Evolutionary conservation across 1,284 basidiomycete genomes (phyloP), one percentile per base, ranked within the genome.

Genomic region (Cystobasidium sp.): DNA sequence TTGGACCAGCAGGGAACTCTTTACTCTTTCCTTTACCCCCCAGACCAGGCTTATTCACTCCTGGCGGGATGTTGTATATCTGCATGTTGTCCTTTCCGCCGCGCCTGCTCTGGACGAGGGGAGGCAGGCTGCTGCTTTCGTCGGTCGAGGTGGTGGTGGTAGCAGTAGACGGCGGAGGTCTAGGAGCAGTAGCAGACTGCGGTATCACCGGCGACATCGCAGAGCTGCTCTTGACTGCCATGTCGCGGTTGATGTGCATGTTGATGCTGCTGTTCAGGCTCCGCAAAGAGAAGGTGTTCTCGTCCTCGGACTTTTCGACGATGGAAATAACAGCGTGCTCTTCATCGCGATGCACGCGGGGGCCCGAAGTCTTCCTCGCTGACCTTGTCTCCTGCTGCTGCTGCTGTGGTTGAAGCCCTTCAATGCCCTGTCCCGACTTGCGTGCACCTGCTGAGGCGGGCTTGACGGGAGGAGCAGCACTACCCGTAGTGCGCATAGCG

Each of bases 21-120:
- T 39, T 65, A 7, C 62, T 44, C 51, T 52, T 52, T 14, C 62
- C 46, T 49, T 44, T 44, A 31, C 62, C 55, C 6, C 16, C 59
- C 22, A 65, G n/a, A 9, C 62, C 62, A 16, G 62, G 62, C 14
- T 20, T 39, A 44, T 65, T 49, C 1, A 44, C 62, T 5, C 62
- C 62, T 1, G 62, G 62, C 8, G 62, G 62, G 9, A 65, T 44
- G 39, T 16, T 49, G 31, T 31, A 31, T 31, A 31, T 31, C 31
- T 49, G 53, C 24, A 65, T 65, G 31, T 51, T 65, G 47, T 65
- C 62, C 43, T 52, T 65, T 18, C n/a, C 62, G 24, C 62, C 62
- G 31, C 62, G 22, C 47, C 43, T 65, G 62, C 46, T 49, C 62
- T 65, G 62, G 44, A 47, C 62, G 20, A 65, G 47, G 7, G 62